A percentile compares a stretch with the other conserved stretches of the same genome.
Evolutionary conservation across 257 asterid species (phyloP).

Genomic region (Striga asiatica): DNA sequence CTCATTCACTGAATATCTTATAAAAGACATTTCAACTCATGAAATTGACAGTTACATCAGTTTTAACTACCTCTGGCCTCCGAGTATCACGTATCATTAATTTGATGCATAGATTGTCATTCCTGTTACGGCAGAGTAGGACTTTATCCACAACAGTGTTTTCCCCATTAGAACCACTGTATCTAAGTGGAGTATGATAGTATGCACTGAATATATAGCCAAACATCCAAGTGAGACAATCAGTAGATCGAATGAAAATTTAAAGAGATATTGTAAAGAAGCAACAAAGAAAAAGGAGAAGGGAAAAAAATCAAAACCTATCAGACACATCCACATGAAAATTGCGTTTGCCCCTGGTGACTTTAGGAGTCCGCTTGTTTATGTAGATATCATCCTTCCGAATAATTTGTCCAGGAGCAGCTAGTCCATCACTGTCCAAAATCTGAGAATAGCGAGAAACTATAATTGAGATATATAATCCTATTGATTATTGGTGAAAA

Average conservation of each 20-base stretch:
- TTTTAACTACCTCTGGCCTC: conserved; percentile 81
- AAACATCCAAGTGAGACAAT: conserved; percentile 13
- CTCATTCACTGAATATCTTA: not conserved
- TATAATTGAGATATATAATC: too few relatives aligned
- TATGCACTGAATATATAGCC: conserved; percentile 41
- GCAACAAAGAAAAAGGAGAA: too few relatives aligned
- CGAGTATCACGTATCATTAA: conserved; percentile 95
- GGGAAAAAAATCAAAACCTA: too few relatives aligned
- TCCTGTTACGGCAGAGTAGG: conserved; percentile 56
- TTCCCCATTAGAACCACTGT: conserved; percentile 81
- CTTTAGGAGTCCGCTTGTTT: conserved; percentile 61
- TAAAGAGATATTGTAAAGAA: not conserved
- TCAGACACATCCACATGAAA: too few relatives aligned
- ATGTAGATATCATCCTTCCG: conserved; percentile 51
- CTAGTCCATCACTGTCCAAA: conserved; percentile 88
- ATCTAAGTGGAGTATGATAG: conserved; percentile 39
- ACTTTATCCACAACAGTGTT: conserved; percentile 74
- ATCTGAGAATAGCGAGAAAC: too few relatives aligned
- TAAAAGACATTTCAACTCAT: not conserved
- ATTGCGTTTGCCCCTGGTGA: not conserved
- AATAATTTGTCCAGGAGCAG: conserved; percentile 91
- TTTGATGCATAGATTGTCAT: conserved; percentile 51
- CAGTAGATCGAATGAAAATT: conserved; percentile 6
- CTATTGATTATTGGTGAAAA: too few relatives aligned
- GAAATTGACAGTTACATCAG: too few relatives aligned